phyloP scores from a whole-genome alignment of 2,329 filamentous ascomycete genomes.

The Tympanopsis confertula region DNA sequence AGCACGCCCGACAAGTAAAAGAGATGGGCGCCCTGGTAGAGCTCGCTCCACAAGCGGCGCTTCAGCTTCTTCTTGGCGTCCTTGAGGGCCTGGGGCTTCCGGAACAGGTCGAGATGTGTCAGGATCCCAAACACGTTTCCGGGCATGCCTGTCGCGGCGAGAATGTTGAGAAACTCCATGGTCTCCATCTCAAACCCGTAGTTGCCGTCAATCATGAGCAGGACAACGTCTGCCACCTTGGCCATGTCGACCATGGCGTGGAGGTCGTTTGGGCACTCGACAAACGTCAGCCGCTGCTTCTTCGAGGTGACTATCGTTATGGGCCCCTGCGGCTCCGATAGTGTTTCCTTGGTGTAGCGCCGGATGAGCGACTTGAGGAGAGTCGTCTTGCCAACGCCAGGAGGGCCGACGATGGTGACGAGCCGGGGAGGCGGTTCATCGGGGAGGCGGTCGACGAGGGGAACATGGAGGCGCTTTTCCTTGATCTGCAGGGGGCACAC shows the following conservation, averaged over 20 bases:
- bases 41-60: conserved; percentile 88
- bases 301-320: conserved; percentile 96
- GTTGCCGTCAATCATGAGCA: conserved; percentile 97
- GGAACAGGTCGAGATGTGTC: conserved; percentile 90
- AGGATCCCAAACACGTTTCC: conserved; percentile 96
- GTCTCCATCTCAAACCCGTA: conserved; percentile 99
- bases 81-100: conserved; percentile 81
- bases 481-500: conserved; percentile 49
- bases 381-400: conserved; percentile 90
- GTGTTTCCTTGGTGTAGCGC: conserved; percentile 88
- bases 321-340: conserved; percentile 79
- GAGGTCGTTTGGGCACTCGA: conserved; percentile 95
- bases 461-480: conserved; percentile 93
- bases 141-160: conserved; percentile 93
- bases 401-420: conserved; percentile 87
- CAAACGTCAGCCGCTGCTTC: conserved; percentile 82
- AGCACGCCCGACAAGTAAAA: conserved; percentile 96
- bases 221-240: conserved; percentile 92
- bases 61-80: conserved; percentile 94
- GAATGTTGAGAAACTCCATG: conserved; percentile 94
- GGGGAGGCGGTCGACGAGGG: conserved; percentile 86
- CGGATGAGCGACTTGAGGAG: conserved; percentile 88
- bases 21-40: conserved; percentile 92
- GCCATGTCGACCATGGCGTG: conserved; percentile 94
- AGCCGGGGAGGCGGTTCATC: conserved; percentile 91